Percentiles rank a stretch among this genome's conserved stretches.
Conservation (phyloP, 2,329 filamentous ascomycete species). For the Pseudocercospora vitis region DNA sequence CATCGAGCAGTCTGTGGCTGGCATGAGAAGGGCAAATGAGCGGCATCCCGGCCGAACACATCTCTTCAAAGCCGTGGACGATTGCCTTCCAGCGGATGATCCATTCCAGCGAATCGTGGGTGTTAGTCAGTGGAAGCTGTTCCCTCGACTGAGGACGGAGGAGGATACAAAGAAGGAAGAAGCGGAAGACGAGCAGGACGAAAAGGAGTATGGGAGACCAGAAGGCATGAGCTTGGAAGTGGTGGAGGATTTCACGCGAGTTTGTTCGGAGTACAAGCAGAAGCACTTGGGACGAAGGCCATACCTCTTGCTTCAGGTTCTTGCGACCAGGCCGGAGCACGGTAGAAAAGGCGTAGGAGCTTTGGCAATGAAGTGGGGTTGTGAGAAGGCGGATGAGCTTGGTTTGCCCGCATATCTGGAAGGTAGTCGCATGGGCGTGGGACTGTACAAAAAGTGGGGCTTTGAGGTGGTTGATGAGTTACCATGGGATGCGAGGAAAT, state of each 20-base stretch:
- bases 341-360: slow-evolving; percentile 43
- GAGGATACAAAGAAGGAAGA: slow-evolving; percentile 31
- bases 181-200: slow-evolving; percentile 26
- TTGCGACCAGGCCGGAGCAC: slow-evolving; percentile 43
- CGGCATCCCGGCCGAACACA: slow-evolving; percentile 23
- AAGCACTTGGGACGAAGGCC: slow-evolving; percentile 32
- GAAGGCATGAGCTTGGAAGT: slow-evolving; percentile 24
- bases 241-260: slow-evolving; percentile 27
- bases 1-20: slow-evolving; percentile 15
- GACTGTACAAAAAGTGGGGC: slow-evolving; percentile 43
- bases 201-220: slow-evolving; percentile 19
- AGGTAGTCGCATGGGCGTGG: slow-evolving; percentile 39
- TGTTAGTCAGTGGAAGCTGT: slow-evolving; percentile 36
- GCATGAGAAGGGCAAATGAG: slow-evolving; percentile 14
- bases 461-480: slow-evolving; percentile 35
- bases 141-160: slow-evolving; percentile 29
- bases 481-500: slow-evolving; percentile 34
- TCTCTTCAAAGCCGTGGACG: slow-evolving; percentile 34
- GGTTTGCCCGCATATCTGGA: slow-evolving; percentile 44
- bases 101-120: slow-evolving; percentile 30
- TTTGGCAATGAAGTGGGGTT: slow-evolving; percentile 42
- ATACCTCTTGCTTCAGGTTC: slow-evolving; percentile 32
- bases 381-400: slow-evolving; percentile 42
- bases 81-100: slow-evolving; percentile 28
- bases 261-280: slow-evolving; percentile 22